A percentile compares a stretch with the other conserved stretches of the same genome.
These are phyloP conservation scores for Anthracocystis walkeri DNA, from an alignment of 1,284 basidiomycete species.

Conservation along the genomic window DNA sequence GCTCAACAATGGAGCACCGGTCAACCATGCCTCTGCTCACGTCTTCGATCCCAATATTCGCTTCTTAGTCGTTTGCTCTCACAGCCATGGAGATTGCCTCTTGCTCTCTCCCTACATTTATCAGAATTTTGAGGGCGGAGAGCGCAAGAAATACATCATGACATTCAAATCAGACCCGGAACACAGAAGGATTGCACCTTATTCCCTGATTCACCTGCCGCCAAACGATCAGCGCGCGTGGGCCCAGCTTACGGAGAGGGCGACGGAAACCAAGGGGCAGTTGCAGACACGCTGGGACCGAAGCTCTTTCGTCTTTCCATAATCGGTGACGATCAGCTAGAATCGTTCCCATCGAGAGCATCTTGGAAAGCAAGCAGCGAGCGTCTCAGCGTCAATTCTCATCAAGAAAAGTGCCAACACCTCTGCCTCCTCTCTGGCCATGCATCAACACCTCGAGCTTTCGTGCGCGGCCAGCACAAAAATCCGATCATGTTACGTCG, in stretches of 20 bases:
- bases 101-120: constrained; percentile 9
- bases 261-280: not conserved
- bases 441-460: too few species aligned
- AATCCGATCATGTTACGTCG: not conserved
- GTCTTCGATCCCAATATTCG: not conserved
- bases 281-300: not conserved
- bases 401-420: too few species aligned
- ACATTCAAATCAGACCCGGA: constrained; percentile 1
- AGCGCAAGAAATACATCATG: constrained; percentile 6
- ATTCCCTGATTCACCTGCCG: constrained; percentile 1
- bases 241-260: constrained; percentile 5
- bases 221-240: constrained; percentile 1
- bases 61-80: not conserved
- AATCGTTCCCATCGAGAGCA: too few species aligned
- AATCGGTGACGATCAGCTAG: not conserved
- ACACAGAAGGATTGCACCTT: not conserved
- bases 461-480: too few species aligned
- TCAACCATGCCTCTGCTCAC: not conserved
- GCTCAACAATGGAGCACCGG: too few species aligned
- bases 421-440: too few species aligned
- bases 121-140: not conserved
- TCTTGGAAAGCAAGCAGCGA: not conserved
- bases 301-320: constrained; percentile 1
- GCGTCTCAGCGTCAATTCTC: not conserved
- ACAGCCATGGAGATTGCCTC: not conserved